These are phyloP conservation scores for Alloascoidea hylecoeti DNA, from an alignment of 805 yeast genomes.

Conservation along the genomic window DNA sequence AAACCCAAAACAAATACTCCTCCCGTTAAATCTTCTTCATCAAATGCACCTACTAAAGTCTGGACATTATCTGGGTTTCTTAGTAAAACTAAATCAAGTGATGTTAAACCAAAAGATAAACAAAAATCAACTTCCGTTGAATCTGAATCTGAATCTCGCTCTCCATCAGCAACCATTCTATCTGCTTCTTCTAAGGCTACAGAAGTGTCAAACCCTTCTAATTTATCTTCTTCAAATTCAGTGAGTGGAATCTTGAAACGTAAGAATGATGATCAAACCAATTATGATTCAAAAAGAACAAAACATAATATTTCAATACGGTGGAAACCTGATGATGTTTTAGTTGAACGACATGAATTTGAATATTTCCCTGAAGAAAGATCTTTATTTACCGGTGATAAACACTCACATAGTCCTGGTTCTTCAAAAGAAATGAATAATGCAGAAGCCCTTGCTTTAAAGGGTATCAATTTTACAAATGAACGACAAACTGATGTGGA, in stretches of 20 bases:
- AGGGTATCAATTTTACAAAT: conserved; percentile 9
- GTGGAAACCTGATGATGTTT: conserved; percentile 17
- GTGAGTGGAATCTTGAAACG: not conserved
- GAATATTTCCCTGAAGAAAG: conserved; percentile 12
- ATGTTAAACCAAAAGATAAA: not conserved
- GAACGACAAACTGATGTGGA: conserved; percentile 9
- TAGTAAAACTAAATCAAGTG: not conserved
- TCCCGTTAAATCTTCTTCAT: not conserved
- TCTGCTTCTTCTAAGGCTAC: not conserved
- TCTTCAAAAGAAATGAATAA: conserved; percentile 9
- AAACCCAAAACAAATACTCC: not conserved
- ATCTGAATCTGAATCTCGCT: not conserved
- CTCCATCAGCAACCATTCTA: too few species aligned
- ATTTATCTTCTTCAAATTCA: not conserved
- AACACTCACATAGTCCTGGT: conserved; percentile 9
- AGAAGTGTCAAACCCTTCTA: not conserved
- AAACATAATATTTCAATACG: conserved; percentile 14
- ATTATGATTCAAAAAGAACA: not conserved
- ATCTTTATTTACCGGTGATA: conserved; percentile 4
- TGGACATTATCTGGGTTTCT: conserved; percentile 1
- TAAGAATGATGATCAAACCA: not conserved
- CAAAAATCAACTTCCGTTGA: not conserved
- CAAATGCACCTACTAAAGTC: not conserved
- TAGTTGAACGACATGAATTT: conserved; percentile 15
- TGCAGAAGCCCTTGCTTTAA: conserved; percentile 4